Base-by-base conservation (phyloP, 768 basidiomycete species). In the Auricularia sp. region DNA sequence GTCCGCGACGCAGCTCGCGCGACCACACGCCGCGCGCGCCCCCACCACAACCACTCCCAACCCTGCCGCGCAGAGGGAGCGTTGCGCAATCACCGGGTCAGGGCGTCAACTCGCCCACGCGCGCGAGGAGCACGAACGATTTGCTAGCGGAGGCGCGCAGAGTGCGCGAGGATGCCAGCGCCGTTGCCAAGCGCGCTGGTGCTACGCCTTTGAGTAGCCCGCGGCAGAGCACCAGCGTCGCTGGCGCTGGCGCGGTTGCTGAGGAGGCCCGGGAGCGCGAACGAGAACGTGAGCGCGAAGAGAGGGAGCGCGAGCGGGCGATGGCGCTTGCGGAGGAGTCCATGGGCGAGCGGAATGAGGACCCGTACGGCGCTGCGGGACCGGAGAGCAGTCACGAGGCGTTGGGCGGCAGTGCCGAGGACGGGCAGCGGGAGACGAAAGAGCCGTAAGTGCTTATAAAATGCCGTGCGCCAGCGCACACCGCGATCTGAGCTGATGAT, bases 121-220 rank as follows among this genome's bases (percentile, higher is more conserved):
- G 82, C 39, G 78, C 81, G 34, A 81, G 80, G 36, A 83, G 86
- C 18, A 82, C 80, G n/a, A 80, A 81, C 43, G 83, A 87, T 64
- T 67, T 81, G 23, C 75, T 78, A 65, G 75, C 70, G 14, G 76
- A 76, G 64, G 74, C 56, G 18, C 56, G 56, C 6, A 6, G 56
- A 21, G 47, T 51, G 18, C 47, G 47, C 47, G 47, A 51, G 47
- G 21, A 51, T 18, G 47, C 47, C 21, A 18, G 18, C 18, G 21
- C 14, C 6, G 47, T 18, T 6, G 47, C 47, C 11, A 51, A 51
- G 47, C 47, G 14, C 6, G 47, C 47, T 4, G 47, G 47, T 18
- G 47, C 39, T 7, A 42, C 39, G 2, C 39, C 39, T 7, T 14
- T 51, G 47, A 21, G 47, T 10, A 59, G 56, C 29, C 56, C 56